Evolutionary conservation across 768 basidiomycete species (phyloP), one percentile per base, ranked within the genome.

Genomic region (Mycena galericulata): DNA sequence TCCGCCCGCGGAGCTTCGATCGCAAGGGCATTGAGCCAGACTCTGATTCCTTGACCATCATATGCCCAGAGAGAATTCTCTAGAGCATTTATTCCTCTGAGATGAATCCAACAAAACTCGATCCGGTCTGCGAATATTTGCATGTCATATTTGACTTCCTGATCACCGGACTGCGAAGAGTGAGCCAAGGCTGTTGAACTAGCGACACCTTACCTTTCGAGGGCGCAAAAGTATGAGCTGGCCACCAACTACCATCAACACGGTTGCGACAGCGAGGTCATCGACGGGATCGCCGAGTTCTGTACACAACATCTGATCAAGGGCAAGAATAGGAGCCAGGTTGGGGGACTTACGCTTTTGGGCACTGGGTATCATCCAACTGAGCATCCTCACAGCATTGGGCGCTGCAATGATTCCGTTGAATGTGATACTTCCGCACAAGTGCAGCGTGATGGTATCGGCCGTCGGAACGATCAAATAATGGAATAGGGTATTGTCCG

Each of bases 61-160:
- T 95, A 99, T 1, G 92, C 97, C 97, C 97, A 99, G 24, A 99
- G 83, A 8, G 97, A 98, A 80, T 99, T 99, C 77, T 99, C 97
- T 51, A 99, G 81, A 2, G 94, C 89, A 8, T 92, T 94, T 43
- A 99, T 95, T 2, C 97, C 97, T 41, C 93, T 89, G 46, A 99
- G 84, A 83, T 98, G 97, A 60, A 97, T 98, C 97, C 97, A 99
- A 79, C 97, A 99, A 75, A 98, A 96, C 76, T 99, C 97, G 71
- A 99, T 94, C n/a, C 92, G 89, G 68, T 98, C 95, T 0, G 97
- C 96, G 47, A 99, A 91, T 34, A 99, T 93, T 76, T 98, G 97
- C 86, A 98, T 91, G 79, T 98, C 97, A 75, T 99, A 99, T 73
- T 92, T 94, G 77, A 97, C 94, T 82, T 98, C 96, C 72, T 94